Percentiles rank a stretch among this genome's conserved stretches.
Conservation (phyloP, 768 basidiomycete genomes). For the Dendrothele bispora region DNA sequence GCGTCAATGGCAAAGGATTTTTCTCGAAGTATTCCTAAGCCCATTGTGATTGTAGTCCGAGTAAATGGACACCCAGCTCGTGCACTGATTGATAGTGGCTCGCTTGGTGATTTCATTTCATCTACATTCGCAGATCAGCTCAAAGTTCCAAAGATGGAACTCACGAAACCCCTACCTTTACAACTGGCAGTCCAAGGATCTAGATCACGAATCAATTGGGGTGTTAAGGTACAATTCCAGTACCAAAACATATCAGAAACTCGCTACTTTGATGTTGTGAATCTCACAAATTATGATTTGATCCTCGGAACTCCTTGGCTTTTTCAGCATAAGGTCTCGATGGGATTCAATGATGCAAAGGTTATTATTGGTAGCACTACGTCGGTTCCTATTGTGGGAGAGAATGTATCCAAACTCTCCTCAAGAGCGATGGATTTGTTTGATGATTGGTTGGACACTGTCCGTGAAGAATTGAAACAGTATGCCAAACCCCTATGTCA, state of each 20-base stretch:
- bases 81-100: conserved; percentile 38
- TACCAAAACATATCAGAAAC: conserved; percentile 34
- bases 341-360: conserved; percentile 25
- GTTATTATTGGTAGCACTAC: conserved; percentile 23
- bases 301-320: conserved; percentile 42
- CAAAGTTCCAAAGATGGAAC: conserved; percentile 16
- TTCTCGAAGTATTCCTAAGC: conserved; percentile 24
- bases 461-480: conserved; percentile 13
- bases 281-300: conserved; percentile 38
- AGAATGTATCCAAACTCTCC: conserved; percentile 5
- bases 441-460: conserved; percentile 11
- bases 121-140: conserved; percentile 36
- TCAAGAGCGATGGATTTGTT: conserved; percentile 7
- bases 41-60: conserved; percentile 26
- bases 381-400: conserved; percentile 18
- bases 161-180: conserved; percentile 31
- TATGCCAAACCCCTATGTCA: conserved; percentile 26
- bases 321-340: conserved; percentile 25
- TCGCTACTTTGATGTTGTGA: conserved; percentile 34
- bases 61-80: conserved; percentile 32
- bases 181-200: conserved; percentile 45
- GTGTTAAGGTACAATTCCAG: conserved; percentile 19
- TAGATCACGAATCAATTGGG: conserved; percentile 31
- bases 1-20: conserved; percentile 18
- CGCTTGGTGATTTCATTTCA: conserved; percentile 41